Base-by-base conservation (phyloP, 352 stramenopile species). In the Phytophthora pistaciae region DNA sequence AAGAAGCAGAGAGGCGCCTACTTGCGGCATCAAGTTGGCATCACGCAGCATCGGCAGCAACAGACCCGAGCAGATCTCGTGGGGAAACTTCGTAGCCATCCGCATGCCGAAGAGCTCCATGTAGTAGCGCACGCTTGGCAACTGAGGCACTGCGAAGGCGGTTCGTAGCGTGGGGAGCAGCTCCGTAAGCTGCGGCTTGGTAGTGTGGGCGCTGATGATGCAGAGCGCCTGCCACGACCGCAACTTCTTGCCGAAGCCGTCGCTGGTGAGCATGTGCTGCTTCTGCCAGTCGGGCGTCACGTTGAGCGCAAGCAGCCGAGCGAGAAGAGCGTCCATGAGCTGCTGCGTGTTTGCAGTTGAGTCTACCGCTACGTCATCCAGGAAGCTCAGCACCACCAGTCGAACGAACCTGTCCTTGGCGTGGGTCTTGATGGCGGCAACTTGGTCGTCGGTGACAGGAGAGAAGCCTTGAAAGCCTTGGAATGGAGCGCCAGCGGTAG, bases 211-310 rank as follows among this genome's bases (percentile, higher is more conserved):
- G 56, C 78, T 88, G 16, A 96, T 68, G 25, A 96, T 80, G 36
- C 86, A 94, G 14, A 96, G 64, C 29, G 86, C 82, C 75, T 96
- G 89, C 89, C 87, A 95, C 31, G 83, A 88, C 20, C 89, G 86
- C 25, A 96, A 52, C 27, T 94, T 87, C 56, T 83, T 77, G 8
- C 89, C 89, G 72, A 95, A 96, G 18, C 82, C 85, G 48, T 94
- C 84, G 58, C 86, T 94, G 75, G 95, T 91, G 40, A 95, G 70
- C 89, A 96, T 96, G 61, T 94, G 86, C 62, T 91, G 87, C 75
- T 88, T 92, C n/a, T 83, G 68, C 77, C 77, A 88, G 21, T 94
- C 89, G 3, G 81, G 78, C 5, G 70, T 82, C 48, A 83, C 69
- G 25, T 93, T 88, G n/a, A 88, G 76, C 49, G 68, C 57, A 10